Evolutionary conservation across 768 basidiomycete genomes (phyloP).

Genomic region (Lentinula edodes): DNA sequence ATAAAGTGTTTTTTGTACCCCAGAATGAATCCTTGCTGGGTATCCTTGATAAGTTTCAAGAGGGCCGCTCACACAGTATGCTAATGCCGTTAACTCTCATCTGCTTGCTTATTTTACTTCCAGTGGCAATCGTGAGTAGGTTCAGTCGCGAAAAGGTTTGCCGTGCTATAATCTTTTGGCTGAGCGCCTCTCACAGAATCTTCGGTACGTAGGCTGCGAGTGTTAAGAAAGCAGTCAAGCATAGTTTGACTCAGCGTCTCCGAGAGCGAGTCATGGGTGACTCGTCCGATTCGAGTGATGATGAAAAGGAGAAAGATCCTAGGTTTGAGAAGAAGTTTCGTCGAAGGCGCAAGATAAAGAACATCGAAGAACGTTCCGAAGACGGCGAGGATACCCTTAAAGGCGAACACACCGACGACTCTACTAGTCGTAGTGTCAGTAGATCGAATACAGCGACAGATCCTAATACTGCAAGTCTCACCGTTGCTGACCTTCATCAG

Average conservation of each 20-base stretch:
- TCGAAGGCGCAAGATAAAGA: slow-evolving; percentile 17
- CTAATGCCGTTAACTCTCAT: not conserved
- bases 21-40: slow-evolving; percentile 81
- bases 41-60: slow-evolving; percentile 85
- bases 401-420: slow-evolving; percentile 17
- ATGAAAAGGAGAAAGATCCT: slow-evolving; percentile 19
- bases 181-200: not conserved
- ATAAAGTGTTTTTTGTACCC: slow-evolving; percentile 82
- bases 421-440: slow-evolving; percentile 8
- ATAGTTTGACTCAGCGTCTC: slow-evolving; percentile 72
- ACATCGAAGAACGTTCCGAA: slow-evolving; percentile 24
- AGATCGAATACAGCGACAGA: not conserved
- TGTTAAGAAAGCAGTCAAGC: slow-evolving; percentile 80
- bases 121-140: slow-evolving; percentile 80
- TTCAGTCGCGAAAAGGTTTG: slow-evolving; percentile 59
- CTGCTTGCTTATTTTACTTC: not conserved
- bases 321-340: slow-evolving; percentile 21
- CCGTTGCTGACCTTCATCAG: not conserved
- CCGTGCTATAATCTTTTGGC: not conserved
- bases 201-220: slow-evolving; percentile 47
- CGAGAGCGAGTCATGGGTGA: slow-evolving; percentile 71
- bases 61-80: slow-evolving; percentile 75
- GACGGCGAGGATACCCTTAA: slow-evolving; percentile 24
- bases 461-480: not conserved
- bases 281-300: slow-evolving; percentile 50